Evolutionary conservation across 768 basidiomycete species (phyloP).

Genomic region (Dendrothele bispora): DNA sequence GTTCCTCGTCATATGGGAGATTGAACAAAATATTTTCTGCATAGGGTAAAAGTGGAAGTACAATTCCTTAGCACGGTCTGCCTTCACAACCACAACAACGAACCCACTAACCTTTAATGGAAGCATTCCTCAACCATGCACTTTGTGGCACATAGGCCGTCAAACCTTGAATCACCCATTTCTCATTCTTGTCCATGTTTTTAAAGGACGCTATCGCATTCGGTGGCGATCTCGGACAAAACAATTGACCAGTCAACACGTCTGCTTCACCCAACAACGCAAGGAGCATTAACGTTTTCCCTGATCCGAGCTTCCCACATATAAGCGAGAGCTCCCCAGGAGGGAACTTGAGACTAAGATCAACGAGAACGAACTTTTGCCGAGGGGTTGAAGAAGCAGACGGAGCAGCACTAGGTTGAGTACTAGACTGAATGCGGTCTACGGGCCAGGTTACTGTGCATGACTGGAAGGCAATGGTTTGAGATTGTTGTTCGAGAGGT

Average conservation of each 20-base stretch:
- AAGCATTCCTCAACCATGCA: slow-evolving; percentile 75
- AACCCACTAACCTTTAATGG: slow-evolving; percentile 47
- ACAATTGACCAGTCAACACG: slow-evolving; percentile 74
- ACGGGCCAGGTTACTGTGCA: slow-evolving; percentile 92
- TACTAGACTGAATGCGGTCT: slow-evolving; percentile 54
- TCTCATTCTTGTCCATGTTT: slow-evolving; percentile 41
- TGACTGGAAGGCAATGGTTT: slow-evolving; percentile 71
- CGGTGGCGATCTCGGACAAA: slow-evolving; percentile 84
- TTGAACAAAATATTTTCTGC: slow-evolving; percentile 78
- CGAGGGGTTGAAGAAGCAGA: slow-evolving; percentile 72
- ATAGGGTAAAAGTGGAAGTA: neutral
- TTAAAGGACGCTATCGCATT: slow-evolving; percentile 68
- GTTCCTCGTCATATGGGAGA: slow-evolving; percentile 67
- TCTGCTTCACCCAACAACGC: slow-evolving; percentile 89
- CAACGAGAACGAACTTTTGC: slow-evolving; percentile 78
- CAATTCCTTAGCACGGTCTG: neutral
- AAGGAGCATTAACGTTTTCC: slow-evolving; percentile 67
- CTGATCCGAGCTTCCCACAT: slow-evolving; percentile 87
- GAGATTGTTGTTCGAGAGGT: slow-evolving; percentile 55
- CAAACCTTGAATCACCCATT: slow-evolving; percentile 77
- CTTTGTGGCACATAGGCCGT: slow-evolving; percentile 88
- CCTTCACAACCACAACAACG: slow-evolving; percentile 3
- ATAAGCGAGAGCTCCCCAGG: slow-evolving; percentile 76
- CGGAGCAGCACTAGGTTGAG: slow-evolving; percentile 35
- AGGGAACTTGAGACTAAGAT: slow-evolving; percentile 78